These are phyloP conservation scores for Hortaea werneckii DNA, from an alignment of 2,329 filamentous ascomycete species.

Conservation along the genomic window DNA sequence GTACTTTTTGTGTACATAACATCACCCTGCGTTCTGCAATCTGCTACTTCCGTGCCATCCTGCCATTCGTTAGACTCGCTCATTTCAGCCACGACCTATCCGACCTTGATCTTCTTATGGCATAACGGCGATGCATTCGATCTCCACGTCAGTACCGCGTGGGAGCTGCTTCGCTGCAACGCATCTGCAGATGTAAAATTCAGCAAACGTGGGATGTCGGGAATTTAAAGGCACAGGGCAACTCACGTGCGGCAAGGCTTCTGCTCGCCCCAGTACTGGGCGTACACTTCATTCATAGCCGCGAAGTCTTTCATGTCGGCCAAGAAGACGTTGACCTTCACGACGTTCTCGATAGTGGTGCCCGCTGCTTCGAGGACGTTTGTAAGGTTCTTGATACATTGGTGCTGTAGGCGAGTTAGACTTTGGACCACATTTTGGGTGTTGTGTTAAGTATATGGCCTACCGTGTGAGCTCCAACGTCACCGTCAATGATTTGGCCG, in stretches of 20 bases:
- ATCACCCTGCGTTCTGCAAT: too few relatives aligned
- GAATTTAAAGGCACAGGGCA: neutral
- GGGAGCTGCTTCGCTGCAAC: conserved; percentile 44
- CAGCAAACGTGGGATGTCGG: neutral
- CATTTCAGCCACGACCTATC: too few relatives aligned
- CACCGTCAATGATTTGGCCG: conserved; percentile 19
- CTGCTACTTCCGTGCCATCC: too few relatives aligned
- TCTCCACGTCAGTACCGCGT: conserved; percentile 43
- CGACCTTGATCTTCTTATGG: conserved; percentile 9
- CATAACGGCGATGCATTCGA: conserved; percentile 39
- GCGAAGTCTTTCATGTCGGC: conserved; percentile 42
- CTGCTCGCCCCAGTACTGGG: conserved; percentile 21
- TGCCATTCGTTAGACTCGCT: too few relatives aligned
- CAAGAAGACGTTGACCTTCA: conserved; percentile 48
- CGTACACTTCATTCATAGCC: conserved; percentile 47
- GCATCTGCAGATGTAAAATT: conserved; percentile 26
- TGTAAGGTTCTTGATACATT: conserved; percentile 49
- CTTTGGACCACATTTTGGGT: neutral
- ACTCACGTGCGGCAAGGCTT: conserved; percentile 25
- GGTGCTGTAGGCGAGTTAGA: conserved; percentile 28
- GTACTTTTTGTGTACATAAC: too few relatives aligned
- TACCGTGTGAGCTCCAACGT: conserved; percentile 11
- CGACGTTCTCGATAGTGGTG: conserved; percentile 47
- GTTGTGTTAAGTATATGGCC: neutral
- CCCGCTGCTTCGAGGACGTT: conserved; percentile 52